Evolutionary conservation across 257 asterid species (phyloP), one percentile per base, ranked within the genome.

Genomic region (Mentha longifolia): DNA sequence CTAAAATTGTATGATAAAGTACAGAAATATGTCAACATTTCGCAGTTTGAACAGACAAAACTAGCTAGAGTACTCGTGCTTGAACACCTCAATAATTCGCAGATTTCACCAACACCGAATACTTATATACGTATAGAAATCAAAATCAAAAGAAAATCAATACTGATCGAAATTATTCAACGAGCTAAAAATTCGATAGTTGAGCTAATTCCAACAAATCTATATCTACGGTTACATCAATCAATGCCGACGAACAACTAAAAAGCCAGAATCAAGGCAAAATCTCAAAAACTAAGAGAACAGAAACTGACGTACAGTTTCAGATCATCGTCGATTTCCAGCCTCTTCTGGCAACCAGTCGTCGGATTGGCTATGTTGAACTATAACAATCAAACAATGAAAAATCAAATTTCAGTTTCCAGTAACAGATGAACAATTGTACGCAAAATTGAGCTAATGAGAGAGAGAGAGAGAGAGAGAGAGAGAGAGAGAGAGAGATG

Each of bases 321-420:
- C 47, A 58, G 82, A 76, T 80, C 88, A 57, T 83, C 85, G 73
- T 83, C 88, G 20, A 83, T 83, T 45, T 83, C 88, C 22, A 83
- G 83, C 85, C 77, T 83, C 80, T 83, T 83, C 82, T 83, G 88
- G 83, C 85, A 80, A 11, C 88, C 85, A 70, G 85, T 80, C 0
- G 88, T 80, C 61, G 85, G 83, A 73, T 83, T 77, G 33, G 87
- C 87, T 2, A 83, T 80, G 79, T 83, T 83, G 79, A 83, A 80
- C 87, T 83, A 28, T 17, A 72, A 14, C 58, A 74, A 14, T 60
- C 13, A 1, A 50, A 8, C 25, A 25, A 49, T 4, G 51, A 33
- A 49, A 41, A 22, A 9, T 2, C n/a, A 41, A 31, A 25, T 0
- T 1, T 7, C 30, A 59, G 72, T 59, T 33, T 71, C 33, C 19